Conservation (phyloP, 345 rosid genomes). For the Kandelia obovata region DNA sequence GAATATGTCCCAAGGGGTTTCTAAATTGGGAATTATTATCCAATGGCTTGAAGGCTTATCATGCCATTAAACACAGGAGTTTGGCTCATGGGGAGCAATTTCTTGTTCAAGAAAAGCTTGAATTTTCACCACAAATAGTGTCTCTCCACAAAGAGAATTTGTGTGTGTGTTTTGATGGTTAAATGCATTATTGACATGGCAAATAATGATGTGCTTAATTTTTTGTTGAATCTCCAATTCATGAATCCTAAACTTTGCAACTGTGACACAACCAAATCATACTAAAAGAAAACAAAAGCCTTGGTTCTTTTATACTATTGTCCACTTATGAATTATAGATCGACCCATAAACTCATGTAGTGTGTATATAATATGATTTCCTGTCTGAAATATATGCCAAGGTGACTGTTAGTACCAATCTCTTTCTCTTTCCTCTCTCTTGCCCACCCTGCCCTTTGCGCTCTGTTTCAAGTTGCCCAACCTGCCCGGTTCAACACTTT, state of each 20-base stretch:
- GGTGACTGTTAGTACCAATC: slow-evolving; percentile 34
- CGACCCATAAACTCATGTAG: neutral
- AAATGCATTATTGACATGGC: too few relatives aligned
- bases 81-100: too few relatives aligned
- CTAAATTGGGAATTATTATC: too few relatives aligned
- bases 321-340: slow-evolving; percentile 7
- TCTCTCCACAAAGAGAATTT: too few relatives aligned
- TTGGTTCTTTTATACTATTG: neutral
- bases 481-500: slow-evolving; percentile 45
- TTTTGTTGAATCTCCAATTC: neutral
- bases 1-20: too few relatives aligned
- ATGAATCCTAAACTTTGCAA: neutral
- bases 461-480: slow-evolving; percentile 51
- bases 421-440: slow-evolving; percentile 19
- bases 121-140: too few relatives aligned
- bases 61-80: too few relatives aligned
- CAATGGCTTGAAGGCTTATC: too few relatives aligned
- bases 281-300: neutral
- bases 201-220: neutral
- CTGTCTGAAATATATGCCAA: slow-evolving; percentile 43
- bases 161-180: too few relatives aligned
- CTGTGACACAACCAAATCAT: neutral
- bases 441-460: slow-evolving; percentile 52
- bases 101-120: too few relatives aligned
- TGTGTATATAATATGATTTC: slow-evolving; percentile 13